Percentiles rank a stretch among this genome's conserved stretches.
These are phyloP conservation scores for Leucocoprinus leucothites DNA, from an alignment of 768 basidiomycete species.

Conservation along the genomic window DNA sequence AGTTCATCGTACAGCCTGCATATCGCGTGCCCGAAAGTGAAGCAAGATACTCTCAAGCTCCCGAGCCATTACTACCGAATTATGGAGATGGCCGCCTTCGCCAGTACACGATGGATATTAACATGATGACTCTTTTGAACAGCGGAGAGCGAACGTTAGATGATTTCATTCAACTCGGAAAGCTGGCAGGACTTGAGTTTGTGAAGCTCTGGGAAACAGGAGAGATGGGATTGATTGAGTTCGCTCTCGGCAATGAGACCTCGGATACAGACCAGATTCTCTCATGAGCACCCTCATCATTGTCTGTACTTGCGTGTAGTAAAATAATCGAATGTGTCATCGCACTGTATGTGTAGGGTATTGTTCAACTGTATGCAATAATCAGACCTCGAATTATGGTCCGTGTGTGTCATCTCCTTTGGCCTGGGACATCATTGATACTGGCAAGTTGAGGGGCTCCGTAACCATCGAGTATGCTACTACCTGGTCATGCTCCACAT, in stretches of 20 bases:
- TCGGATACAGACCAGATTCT: too few species aligned
- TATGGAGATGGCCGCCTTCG: conserved; percentile 39
- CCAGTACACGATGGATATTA: conserved; percentile 41
- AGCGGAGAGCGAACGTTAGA: conserved; percentile 39
- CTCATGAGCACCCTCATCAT: too few species aligned
- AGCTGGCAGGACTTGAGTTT: conserved; percentile 25
- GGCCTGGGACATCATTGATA: background rate
- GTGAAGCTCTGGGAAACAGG: conserved; percentile 30
- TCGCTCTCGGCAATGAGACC: background rate
- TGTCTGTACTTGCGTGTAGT: too few species aligned
- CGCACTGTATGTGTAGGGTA: too few species aligned
- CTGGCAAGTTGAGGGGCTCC: conserved; percentile 6
- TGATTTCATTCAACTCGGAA: conserved; percentile 35
- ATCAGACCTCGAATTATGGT: background rate
- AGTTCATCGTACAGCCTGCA: conserved; percentile 32
- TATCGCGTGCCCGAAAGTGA: conserved; percentile 12
- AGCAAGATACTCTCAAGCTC: conserved; percentile 24
- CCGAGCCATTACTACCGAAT: conserved; percentile 45
- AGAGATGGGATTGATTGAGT: conserved; percentile 28
- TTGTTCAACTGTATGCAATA: too few species aligned
- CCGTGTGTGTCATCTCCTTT: background rate
- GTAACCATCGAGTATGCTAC: conserved; percentile 8
- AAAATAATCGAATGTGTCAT: too few species aligned
- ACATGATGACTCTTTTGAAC: conserved; percentile 42
- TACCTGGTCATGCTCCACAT: conserved; percentile 7